Conservation (phyloP, 1,139 yeast genomes). For the Lodderomyces oxycetoniae region DNA sequence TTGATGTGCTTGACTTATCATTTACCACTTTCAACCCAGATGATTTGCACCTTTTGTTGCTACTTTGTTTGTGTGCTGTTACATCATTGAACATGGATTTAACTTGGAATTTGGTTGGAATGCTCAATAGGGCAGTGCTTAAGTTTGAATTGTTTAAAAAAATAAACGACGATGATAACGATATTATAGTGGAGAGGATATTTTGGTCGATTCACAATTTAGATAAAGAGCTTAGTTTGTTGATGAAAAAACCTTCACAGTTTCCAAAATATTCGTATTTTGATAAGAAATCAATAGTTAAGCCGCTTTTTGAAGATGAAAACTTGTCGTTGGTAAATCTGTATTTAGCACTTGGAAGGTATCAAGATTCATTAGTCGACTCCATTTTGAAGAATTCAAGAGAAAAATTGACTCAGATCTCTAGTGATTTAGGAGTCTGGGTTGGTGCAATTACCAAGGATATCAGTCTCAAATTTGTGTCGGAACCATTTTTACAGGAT, state of each 20-base stretch:
- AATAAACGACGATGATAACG: conserved; percentile 5
- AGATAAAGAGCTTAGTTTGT: conserved; percentile 36
- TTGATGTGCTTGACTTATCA: conserved; percentile 29
- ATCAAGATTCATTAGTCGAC: conserved; percentile 19
- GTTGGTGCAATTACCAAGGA: conserved; percentile 26
- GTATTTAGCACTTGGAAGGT: conserved; percentile 19
- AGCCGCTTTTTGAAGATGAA: conserved; percentile 16
- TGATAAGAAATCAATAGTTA: conserved; percentile 13
- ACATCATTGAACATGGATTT: conserved; percentile 25
- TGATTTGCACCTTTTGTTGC: conserved; percentile 25
- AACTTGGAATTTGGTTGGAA: conserved; percentile 36
- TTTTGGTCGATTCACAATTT: conserved; percentile 40
- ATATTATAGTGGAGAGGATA: conserved; percentile 20
- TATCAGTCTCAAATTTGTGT: conserved; percentile 24
- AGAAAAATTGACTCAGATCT: conserved; percentile 14
- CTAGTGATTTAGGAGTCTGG: conserved; percentile 35
- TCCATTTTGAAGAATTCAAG: conserved; percentile 13
- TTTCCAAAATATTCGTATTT: conserved; percentile 25
- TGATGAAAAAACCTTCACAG: conserved; percentile 33
- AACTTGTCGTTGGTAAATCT: conserved; percentile 19
- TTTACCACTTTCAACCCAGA: conserved; percentile 17
- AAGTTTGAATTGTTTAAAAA: conserved; percentile 21
- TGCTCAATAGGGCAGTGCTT: conserved; percentile 27
- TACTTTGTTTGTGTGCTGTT: conserved; percentile 30
- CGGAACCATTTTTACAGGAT: conserved; percentile 28